Conservation (phyloP, 2,329 filamentous ascomycete genomes). For the Berkeleyomyces rouxiae region DNA sequence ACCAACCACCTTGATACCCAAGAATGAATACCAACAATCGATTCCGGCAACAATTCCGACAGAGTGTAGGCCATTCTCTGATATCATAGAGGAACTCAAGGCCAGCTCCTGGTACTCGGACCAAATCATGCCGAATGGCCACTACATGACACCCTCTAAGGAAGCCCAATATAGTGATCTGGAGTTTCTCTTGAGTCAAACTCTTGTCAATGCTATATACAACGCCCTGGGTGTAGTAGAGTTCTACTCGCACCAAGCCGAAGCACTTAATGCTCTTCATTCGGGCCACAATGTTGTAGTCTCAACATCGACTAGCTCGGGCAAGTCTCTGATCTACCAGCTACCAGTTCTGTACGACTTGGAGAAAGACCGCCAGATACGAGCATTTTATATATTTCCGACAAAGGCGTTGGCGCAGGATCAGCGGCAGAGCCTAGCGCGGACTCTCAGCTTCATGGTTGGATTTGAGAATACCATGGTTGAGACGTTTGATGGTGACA, state of each 20-base stretch:
- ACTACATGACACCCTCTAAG: slow-evolving; percentile 79
- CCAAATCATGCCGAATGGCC: slow-evolving; percentile 85
- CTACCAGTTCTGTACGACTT: slow-evolving; percentile 78
- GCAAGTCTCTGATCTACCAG: slow-evolving; percentile 96
- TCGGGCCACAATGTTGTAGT: slow-evolving; percentile 78
- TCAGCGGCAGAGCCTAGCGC: slow-evolving; percentile 73
- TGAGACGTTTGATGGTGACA: slow-evolving; percentile 94
- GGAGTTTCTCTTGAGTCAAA: slow-evolving; percentile 72
- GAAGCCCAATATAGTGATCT: slow-evolving; percentile 68
- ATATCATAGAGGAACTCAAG: slow-evolving; percentile 75
- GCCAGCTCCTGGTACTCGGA: slow-evolving; percentile 72
- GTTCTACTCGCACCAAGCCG: slow-evolving; percentile 81
- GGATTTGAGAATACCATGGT: slow-evolving; percentile 60
- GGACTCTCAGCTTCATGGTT: slow-evolving; percentile 66
- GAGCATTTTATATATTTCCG: slow-evolving; percentile 96
- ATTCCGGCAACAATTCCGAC: slow-evolving; percentile 59
- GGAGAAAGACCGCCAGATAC: slow-evolving; percentile 56
- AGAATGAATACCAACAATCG: slow-evolving; percentile 20
- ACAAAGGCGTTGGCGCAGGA: slow-evolving; percentile 95
- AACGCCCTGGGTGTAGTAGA: slow-evolving; percentile 75
- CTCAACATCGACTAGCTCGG: slow-evolving; percentile 86
- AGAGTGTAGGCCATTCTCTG: slow-evolving; percentile 62
- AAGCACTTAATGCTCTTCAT: slow-evolving; percentile 78
- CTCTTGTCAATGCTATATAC: slow-evolving; percentile 88
- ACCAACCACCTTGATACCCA: background rate